Conservation (phyloP, 768 basidiomycete genomes). For the Saitozyma podzolica region DNA sequence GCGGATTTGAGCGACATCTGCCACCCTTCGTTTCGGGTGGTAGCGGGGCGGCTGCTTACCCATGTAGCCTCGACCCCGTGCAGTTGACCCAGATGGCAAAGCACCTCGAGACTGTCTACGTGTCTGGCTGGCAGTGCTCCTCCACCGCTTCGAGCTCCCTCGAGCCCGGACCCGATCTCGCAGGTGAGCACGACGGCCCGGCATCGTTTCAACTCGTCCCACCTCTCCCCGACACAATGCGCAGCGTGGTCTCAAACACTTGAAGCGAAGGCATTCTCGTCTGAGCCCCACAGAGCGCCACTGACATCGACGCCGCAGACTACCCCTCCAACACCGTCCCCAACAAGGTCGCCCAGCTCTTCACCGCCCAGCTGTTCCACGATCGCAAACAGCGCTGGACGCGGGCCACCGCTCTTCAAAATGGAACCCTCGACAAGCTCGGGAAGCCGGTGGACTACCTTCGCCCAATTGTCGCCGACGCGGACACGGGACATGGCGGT, state of each 20-base stretch:
- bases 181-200: slow-evolving; percentile 59
- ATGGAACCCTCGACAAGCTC: slow-evolving; percentile 61
- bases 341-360: slow-evolving; percentile 96
- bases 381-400: slow-evolving; percentile 84
- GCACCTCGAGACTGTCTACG: slow-evolving; percentile 97
- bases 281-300: neutral
- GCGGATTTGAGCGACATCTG: neutral
- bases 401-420: slow-evolving; percentile 28
- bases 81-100: slow-evolving; percentile 98
- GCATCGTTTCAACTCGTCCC: no score
- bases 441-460: slow-evolving; percentile 77
- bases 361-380: slow-evolving; percentile 98
- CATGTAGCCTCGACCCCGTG: slow-evolving; percentile 85
- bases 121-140: slow-evolving; percentile 83
- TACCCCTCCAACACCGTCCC: slow-evolving; percentile 99
- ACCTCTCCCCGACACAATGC: no score
- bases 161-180: slow-evolving; percentile 97
- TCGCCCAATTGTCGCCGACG: slow-evolving; percentile 92
- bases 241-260: no score
- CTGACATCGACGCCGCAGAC: slow-evolving; percentile 57
- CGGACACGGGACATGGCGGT: slow-evolving; percentile 90
- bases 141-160: slow-evolving; percentile 90
- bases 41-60: no score
- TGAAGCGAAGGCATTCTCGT: no score
- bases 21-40: no score